These are phyloP conservation scores for Sporothrix schenckii DNA, from an alignment of 2,329 filamentous ascomycete genomes.

Conservation along the genomic window DNA sequence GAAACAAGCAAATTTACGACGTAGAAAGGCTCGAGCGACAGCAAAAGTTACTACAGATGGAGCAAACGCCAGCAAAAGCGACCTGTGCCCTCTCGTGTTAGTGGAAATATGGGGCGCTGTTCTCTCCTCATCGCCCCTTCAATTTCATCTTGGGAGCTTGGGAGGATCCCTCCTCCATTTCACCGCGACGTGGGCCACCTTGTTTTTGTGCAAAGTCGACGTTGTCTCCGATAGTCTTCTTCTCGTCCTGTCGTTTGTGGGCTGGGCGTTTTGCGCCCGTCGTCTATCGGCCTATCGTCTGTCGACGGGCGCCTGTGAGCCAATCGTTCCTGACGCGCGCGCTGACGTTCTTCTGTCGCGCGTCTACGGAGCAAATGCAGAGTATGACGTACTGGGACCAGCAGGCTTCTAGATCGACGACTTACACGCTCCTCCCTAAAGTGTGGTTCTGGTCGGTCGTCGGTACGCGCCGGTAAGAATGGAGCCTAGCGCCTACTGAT, in stretches of 20 bases:
- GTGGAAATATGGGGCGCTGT: not conserved
- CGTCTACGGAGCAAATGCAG: not conserved
- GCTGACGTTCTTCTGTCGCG: not conserved
- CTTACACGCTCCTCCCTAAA: not conserved
- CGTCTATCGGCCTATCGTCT: constrained; percentile 21
- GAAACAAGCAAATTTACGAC: constrained; percentile 3
- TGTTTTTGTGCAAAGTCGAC: not conserved
- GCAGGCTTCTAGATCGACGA: too few relatives aligned
- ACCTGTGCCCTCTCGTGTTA: not conserved
- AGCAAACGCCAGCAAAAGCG: not conserved
- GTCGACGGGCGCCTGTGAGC: constrained; percentile 14
- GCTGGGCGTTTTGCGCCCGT: not conserved
- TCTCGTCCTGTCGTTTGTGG: not conserved
- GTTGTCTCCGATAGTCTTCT: not conserved
- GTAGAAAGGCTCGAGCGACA: not conserved
- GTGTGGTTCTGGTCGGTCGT: not conserved
- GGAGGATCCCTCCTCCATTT: not conserved
- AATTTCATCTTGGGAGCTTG: not conserved
- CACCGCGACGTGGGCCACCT: not conserved
- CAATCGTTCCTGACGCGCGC: constrained; percentile 5
- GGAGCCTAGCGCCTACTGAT: not conserved
- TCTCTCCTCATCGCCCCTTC: constrained; percentile 1
- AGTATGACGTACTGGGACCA: too few relatives aligned
- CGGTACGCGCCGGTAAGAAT: constrained; percentile 2
- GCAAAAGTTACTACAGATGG: not conserved